Percentiles rank a stretch among this genome's conserved stretches.
Conservation (phyloP, 2,329 filamentous ascomycete genomes). For the Orbilia quercus region DNA sequence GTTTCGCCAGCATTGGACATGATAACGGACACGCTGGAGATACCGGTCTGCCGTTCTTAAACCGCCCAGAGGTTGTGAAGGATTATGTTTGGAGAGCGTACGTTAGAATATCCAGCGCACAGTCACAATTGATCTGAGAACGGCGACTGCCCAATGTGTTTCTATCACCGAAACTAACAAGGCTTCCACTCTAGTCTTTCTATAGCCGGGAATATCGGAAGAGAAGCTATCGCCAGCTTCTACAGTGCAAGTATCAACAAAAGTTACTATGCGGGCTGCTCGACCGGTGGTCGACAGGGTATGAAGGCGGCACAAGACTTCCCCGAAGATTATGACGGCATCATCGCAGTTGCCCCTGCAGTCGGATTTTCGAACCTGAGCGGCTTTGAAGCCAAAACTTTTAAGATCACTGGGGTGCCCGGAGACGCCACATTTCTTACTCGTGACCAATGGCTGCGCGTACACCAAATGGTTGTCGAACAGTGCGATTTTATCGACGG, state of each 20-base stretch:
- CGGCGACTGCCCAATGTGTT: no score
- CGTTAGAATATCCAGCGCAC: not conserved
- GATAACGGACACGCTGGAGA: slow-evolving; percentile 55
- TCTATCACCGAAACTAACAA: not conserved
- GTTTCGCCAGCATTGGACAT: slow-evolving; percentile 44
- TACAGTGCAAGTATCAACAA: slow-evolving; percentile 60
- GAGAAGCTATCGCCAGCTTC: slow-evolving; percentile 27
- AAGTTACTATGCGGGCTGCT: slow-evolving; percentile 67
- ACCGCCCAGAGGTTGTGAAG: slow-evolving; percentile 42
- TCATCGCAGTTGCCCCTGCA: slow-evolving; percentile 65
- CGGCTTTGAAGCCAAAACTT: not conserved
- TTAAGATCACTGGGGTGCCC: slow-evolving; percentile 61
- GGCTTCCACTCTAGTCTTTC: not conserved
- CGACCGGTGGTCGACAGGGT: slow-evolving; percentile 67
- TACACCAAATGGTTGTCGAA: slow-evolving; percentile 63
- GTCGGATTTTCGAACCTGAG: slow-evolving; percentile 64
- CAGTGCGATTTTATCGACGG: slow-evolving; percentile 68
- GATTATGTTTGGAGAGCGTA: slow-evolving; percentile 51
- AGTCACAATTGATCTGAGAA: no score
- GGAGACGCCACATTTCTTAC: slow-evolving; percentile 57
- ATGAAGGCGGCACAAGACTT: slow-evolving; percentile 65
- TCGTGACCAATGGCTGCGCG: slow-evolving; percentile 60
- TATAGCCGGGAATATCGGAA: slow-evolving; percentile 27
- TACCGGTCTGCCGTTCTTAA: slow-evolving; percentile 36
- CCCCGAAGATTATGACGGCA: slow-evolving; percentile 67